A percentile compares a stretch with the other conserved stretches of the same genome.
These are phyloP conservation scores for Podospora didyma DNA, from an alignment of 495 filamentous ascomycete genomes.

Conservation along the genomic window DNA sequence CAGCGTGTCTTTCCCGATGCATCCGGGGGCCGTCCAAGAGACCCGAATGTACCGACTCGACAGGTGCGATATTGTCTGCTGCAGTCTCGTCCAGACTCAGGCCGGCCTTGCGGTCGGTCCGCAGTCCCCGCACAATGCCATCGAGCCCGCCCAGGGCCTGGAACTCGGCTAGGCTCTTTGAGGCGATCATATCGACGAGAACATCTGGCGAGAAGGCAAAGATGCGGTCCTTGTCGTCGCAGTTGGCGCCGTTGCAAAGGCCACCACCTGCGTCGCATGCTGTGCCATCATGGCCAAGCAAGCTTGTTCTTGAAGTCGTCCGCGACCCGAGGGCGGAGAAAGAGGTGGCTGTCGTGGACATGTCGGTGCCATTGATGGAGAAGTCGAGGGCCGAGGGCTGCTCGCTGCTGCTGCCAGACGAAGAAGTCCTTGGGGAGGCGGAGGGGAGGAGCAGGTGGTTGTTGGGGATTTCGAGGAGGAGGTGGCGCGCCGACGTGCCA, in stretches of 20 bases:
- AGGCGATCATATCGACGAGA: slow-evolving; percentile 62
- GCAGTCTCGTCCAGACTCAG: slow-evolving; percentile 70
- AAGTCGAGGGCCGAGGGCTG: neutral
- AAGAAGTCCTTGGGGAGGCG: neutral
- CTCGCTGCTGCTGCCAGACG: neutral
- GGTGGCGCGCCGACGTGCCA: neutral
- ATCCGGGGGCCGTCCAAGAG: neutral
- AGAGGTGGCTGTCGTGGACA: neutral
- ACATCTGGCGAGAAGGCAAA: slow-evolving; percentile 65
- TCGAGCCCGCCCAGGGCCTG: slow-evolving; percentile 71
- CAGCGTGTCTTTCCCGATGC: neutral
- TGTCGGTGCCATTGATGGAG: neutral
- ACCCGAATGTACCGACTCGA: neutral
- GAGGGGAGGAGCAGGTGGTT: neutral
- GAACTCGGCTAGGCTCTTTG: slow-evolving; percentile 75
- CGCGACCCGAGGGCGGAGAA: neutral
- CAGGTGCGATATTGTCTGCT: slow-evolving; percentile 58
- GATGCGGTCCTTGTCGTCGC: slow-evolving; percentile 1
- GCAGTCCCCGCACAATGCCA: slow-evolving; percentile 73
- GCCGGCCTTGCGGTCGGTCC: slow-evolving; percentile 63
- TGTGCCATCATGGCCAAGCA: neutral
- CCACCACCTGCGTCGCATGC: neutral
- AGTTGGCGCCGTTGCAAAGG: slow-evolving; percentile 17
- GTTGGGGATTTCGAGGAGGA: slow-evolving; percentile 1
- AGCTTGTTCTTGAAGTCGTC: neutral